phyloP scores from a whole-genome alignment of 345 rosid genomes.

The Combretum micranthum region DNA sequence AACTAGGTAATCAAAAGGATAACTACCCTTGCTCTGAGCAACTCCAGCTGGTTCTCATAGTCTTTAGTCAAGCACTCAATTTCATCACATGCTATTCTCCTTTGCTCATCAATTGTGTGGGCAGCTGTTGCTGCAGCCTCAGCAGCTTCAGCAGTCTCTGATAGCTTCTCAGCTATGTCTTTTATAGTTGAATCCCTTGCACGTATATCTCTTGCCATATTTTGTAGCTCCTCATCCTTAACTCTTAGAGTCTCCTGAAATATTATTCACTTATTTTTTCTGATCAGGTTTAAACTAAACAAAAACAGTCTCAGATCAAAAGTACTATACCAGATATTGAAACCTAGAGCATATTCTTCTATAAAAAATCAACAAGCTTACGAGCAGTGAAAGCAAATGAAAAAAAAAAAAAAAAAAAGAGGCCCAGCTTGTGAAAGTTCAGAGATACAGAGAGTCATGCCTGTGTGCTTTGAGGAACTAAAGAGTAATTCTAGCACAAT shows the following conservation, averaged over 20 bases:
- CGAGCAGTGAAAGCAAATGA: too few species aligned
- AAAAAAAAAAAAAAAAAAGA: too few species aligned
- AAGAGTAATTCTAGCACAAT: too few species aligned
- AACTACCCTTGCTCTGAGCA: constrained; percentile 48
- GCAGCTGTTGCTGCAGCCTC: constrained; percentile 93
- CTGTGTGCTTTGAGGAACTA: too few species aligned
- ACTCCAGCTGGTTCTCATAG: constrained; percentile 55
- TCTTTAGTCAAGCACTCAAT: constrained; percentile 56
- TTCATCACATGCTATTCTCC: constrained; percentile 65
- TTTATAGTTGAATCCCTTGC: constrained; percentile 83
- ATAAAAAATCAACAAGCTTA: too few species aligned
- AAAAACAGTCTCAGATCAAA: background rate
- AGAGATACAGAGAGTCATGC: too few species aligned
- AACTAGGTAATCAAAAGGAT: constrained; percentile 11
- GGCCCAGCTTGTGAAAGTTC: too few species aligned
- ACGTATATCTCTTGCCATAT: constrained; percentile 76
- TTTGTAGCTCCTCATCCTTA: constrained; percentile 89
- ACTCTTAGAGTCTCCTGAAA: constrained; percentile 87
- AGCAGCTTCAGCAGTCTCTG: constrained; percentile 97
- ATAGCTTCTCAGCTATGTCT: constrained; percentile 73
- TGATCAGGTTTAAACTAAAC: constrained; percentile 4
- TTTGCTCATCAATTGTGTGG: constrained; percentile 76
- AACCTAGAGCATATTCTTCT: too few species aligned
- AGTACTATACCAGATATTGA: too few species aligned
- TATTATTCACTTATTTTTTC: background rate